Evolutionary conservation across 2,329 filamentous ascomycete species (phyloP), one percentile per base, ranked within the genome.

Genomic region (Alternaria dauci): DNA sequence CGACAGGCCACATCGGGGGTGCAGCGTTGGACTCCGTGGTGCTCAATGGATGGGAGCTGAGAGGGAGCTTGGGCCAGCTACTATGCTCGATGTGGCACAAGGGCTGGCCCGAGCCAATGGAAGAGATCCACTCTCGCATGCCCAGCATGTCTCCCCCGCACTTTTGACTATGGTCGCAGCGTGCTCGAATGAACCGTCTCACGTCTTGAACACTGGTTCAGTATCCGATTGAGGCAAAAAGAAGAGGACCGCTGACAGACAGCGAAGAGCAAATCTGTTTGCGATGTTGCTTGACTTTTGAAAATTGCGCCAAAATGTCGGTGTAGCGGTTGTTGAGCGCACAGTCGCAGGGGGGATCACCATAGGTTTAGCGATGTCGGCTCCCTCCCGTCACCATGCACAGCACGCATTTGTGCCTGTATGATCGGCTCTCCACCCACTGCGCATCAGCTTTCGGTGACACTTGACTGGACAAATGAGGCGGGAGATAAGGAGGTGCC

Each of bases 371-470:
- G 62, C 62, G 52, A 59, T 57, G 53, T 62, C 59, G 62, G 62
- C 56, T 59, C 59, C 56, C 48, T 58, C 58, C 58, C 58, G 53
- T 55, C 28, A 62, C 54, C 57, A 48, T 58, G 59, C 58, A 58
- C 50, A 57, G 56, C 44, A 54, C 55, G 52, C 51, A 56, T 41
- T 61, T 58, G 60, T 64, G 59, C 59, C 64, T 59, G 57, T 56
- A 55, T 57, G 58, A 63, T 69, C 66, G 66, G 66, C 64, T 69
- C 66, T 67, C 66, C 64, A 39, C 62, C 59, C 44, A 63, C 47
- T 36, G 53, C 44, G 61, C 58, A 59, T 38, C 56, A 58, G 58
- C 59, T 44, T 55, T 55, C 43, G 38, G 48, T 41, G 34, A 55
- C 39, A 25, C 23, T 52, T 43, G 39, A 50, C 32, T 23, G 52